phyloP scores from a whole-genome alignment of 768 basidiomycete genomes.

The Cantharellus anzutake region DNA sequence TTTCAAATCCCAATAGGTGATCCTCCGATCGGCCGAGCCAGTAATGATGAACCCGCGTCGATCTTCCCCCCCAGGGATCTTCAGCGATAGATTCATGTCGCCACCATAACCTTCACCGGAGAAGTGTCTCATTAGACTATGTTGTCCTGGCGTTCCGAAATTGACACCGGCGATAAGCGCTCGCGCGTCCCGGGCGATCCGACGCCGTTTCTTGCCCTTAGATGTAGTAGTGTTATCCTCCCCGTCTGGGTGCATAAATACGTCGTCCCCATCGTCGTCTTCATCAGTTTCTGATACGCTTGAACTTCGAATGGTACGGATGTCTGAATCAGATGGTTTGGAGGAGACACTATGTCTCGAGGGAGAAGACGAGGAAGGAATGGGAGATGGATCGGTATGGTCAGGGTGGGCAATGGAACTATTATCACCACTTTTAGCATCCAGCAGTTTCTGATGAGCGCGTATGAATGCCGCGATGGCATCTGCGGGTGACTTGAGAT shows the following conservation, averaged over 20 bases:
- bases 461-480: constrained; percentile 72
- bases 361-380: no score
- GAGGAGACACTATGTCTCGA: no score
- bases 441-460: constrained; percentile 18
- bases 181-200: constrained; percentile 26
- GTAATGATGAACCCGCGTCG: constrained; percentile 53
- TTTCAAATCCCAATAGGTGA: constrained; percentile 71
- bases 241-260: constrained; percentile 17
- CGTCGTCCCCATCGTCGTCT: not conserved
- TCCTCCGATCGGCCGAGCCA: constrained; percentile 76
- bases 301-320: not conserved
- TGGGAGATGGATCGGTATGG: constrained; percentile 1
- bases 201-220: not conserved
- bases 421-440: no score
- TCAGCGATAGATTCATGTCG: not conserved
- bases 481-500: constrained; percentile 32
- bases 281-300: no score
- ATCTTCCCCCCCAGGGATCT: not conserved
- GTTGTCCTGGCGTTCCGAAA: constrained; percentile 31
- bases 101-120: not conserved
- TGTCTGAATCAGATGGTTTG: not conserved
- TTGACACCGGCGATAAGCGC: constrained; percentile 54
- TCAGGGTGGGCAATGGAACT: not conserved
- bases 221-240: not conserved
- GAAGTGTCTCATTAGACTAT: not conserved